Evolutionary conservation across 139 green algal species (phyloP), one percentile per base, ranked within the genome.

Genomic region (Micractinium sp.): DNA sequence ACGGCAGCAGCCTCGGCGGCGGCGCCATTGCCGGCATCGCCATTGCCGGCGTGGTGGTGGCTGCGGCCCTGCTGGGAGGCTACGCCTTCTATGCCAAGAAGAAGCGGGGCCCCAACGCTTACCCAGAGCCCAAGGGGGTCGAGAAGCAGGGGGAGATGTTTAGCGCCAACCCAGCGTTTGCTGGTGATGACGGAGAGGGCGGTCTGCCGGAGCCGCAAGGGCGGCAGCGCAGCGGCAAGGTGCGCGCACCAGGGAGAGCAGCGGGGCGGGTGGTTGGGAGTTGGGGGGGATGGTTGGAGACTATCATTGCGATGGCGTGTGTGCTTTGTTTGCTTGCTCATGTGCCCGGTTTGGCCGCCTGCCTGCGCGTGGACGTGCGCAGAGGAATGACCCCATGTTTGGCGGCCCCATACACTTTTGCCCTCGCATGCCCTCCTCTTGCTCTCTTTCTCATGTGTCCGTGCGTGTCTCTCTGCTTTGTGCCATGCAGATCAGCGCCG

Each of bases 11-110:
- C 79, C 77, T 87, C 13, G 85, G 77, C 41, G 63, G 47, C 81
- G 89, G 89, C 41, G 89, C 89, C 0, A 92, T 92, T 33, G 89
- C 89, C 3, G 78, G 78, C 41, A 84, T 84, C 23, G 78, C 78
- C 41, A 39, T 84, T 35, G 89, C 75, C 38, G 85, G 85, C 61
- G 75, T 85, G 9, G 80, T 87, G 15, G 89, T 63, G 15, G 75
- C 79, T 23, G 84, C 81, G 12, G 84, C n/a, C 2, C 12, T 74
- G 13, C 18, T 92, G 83, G 35, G 47, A n/a, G 53, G 61, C 22
- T 77, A 60, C 63, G 25, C 14, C 35, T 87, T 87, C 39, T 90
- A 81, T 31, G 12, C 29, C 18, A 79, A 71, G 16, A 90, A 90
- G 56, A 82, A 88, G 67, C 35, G 23, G 31, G 4, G 13, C 15